Evolutionary conservation across 2,329 filamentous ascomycete genomes (phyloP).

Genomic region (Nemania sp.): DNA sequence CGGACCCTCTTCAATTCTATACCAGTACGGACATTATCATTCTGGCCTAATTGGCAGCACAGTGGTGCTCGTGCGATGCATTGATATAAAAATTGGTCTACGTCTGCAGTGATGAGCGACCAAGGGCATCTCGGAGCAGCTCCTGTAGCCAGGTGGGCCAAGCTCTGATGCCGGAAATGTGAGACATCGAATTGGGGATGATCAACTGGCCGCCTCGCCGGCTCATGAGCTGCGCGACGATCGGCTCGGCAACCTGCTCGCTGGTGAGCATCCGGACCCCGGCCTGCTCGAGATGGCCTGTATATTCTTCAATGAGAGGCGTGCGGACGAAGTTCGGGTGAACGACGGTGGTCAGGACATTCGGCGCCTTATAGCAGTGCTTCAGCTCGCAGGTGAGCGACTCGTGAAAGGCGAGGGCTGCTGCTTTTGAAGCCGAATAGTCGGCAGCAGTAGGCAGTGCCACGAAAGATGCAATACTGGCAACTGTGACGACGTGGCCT

Average conservation of each 20-base stretch:
- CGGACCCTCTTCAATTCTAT: too few relatives aligned
- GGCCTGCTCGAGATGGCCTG: conserved; percentile 11
- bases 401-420: conserved; percentile 27
- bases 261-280: conserved; percentile 21
- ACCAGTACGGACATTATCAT: too few relatives aligned
- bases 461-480: conserved; percentile 27
- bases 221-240: conserved; percentile 26
- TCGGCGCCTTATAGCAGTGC: conserved; percentile 21
- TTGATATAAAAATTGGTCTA: not conserved
- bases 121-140: conserved; percentile 10
- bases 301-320: conserved; percentile 19
- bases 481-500: conserved; percentile 28
- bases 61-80: too few relatives aligned
- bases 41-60: too few relatives aligned
- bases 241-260: conserved; percentile 25
- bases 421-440: conserved; percentile 27
- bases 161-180: conserved; percentile 16
- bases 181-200: conserved; percentile 3
- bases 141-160: conserved; percentile 29
- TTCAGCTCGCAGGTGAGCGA: conserved; percentile 26
- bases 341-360: conserved; percentile 26
- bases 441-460: conserved; percentile 19
- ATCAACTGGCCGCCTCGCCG: conserved; percentile 24
- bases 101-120: not conserved
- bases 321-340: conserved; percentile 27